Base-by-base conservation (phyloP, 768 basidiomycete species). In the Bullera alba region DNA sequence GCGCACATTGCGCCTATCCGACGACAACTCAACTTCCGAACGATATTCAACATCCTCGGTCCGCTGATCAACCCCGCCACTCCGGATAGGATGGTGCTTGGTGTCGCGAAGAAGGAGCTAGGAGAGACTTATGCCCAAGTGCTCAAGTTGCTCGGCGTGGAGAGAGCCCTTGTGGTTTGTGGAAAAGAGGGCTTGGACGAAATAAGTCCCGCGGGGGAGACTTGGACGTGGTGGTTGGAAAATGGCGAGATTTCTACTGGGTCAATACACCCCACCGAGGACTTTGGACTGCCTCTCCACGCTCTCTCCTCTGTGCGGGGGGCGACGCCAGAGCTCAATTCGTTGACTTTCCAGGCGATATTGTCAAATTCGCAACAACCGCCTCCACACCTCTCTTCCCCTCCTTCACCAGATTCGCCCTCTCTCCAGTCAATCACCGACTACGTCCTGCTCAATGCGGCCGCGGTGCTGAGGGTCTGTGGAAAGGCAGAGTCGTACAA, bases 21-120 rank as follows among this genome's bases (percentile, higher is more conserved):
- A 48, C 86, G 85, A 62, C 75, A 82, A 0, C 80, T 97, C 46
- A 89, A 90, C 39, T 96, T 93, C 76, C 84, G 91, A 39, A 96
- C 93, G 7, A 83, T 99, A 76, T 96, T 95, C 80, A 97, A 99
- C 74, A 76, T 91, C 51, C 78, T 96, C 27, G 92, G 95, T 0
- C 95, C 93, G 0, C 79, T 97, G 32, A 85, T 93, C 73, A 96
- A 93, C 73, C 95, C 93, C 2, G 84, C 87, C 0, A 75, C 77
- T 7, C 93, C 95, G 2, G 78, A 78, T 3, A 84, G 88, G 2
- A 91, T 96, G 85, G 81, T 97, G 3, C 77, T 97, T 30, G 93
- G 93, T 37, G 85, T 99, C 28, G 85, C 90, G 7, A 84, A 83
- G 52, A 81, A 76, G 42, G 82, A 83, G 61, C 80, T 99, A 21